These are phyloP conservation scores for Arctium minus DNA, from an alignment of 129 eudicot genomes.

Conservation along the genomic window DNA sequence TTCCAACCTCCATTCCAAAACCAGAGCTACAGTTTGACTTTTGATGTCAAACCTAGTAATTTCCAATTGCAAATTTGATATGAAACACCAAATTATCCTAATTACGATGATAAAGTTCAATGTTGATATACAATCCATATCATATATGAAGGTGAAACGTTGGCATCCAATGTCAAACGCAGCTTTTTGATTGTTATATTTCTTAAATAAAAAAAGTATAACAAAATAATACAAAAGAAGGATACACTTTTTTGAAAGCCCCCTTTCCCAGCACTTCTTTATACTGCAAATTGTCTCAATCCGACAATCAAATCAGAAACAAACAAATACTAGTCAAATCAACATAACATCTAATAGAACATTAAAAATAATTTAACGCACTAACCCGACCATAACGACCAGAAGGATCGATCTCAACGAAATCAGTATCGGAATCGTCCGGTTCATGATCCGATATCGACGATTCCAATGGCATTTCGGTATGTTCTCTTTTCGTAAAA, in stretches of 20 bases:
- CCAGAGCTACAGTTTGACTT: not conserved
- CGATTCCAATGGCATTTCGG: conserved; percentile 49
- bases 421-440: conserved; percentile 64
- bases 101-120: not conserved
- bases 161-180: not conserved
- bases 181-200: conserved; percentile 1
- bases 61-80: not conserved
- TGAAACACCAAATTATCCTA: not conserved
- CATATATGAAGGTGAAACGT: not conserved
- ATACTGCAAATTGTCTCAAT: conserved; percentile 56
- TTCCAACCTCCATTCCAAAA: not conserved
- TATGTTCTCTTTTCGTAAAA: conserved; percentile 8
- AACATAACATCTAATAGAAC: not conserved
- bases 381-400: conserved; percentile 96
- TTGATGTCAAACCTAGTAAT: not conserved
- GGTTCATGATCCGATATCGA: conserved; percentile 51
- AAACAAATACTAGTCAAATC: not conserved
- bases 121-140: not conserved
- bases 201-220: not conserved
- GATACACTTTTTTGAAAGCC: conserved; percentile 97
- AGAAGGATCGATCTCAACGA: conserved; percentile 82
- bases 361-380: not conserved
- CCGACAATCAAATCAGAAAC: not conserved
- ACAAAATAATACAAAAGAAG: conserved; percentile 21
- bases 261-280: conserved; percentile 93